Base-by-base conservation (phyloP, 202 grass and related monocot species). In the Cymbopogon flexuosus region DNA sequence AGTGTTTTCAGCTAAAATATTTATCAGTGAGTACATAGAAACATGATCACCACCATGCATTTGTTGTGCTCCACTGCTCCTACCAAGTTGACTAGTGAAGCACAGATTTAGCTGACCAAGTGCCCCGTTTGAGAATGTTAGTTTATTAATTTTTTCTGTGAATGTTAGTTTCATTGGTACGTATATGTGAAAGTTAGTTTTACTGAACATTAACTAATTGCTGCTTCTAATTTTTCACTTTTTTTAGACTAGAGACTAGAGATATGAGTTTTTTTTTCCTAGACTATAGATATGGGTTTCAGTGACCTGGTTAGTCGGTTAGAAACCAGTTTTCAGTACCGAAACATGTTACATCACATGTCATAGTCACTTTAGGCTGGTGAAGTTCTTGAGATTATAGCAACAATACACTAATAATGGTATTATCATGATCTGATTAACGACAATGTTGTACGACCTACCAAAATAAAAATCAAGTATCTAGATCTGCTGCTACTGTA, bases 371-470 rank as follows among this genome's bases (percentile, higher is more conserved):
- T 36, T 56, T 56, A 41, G 15, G 10, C 24, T 69, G 59, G 51
- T 62, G 61, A 82, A 56, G 61, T 33, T 64, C 35, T 79, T 68
- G 79, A 19, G 67, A 66, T 54, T 78, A 82, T 67, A 8, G 8
- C 49, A 79, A 82, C 24, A 61, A 78, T 73, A 67, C 49, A 46
- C 35, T 6, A 22, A 3, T 70, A 9, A 23, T 43, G 36, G 31
- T 29, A 72, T 35, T 29, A 36, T 71, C 46, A 33, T 64, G 2
- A n/a, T 35, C 37, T 79, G 73, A 74, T 54, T 63, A 70, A 58
- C 63, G 79, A 74, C 10, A 31, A 68, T 64, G 52, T 13, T 70
- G 62, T 79, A 70, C 14, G 14, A 89, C 79, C 83, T 69, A 83
- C 73, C 79, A 22, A 73, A 77, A 77, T 14, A 69, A 59, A 27